These are phyloP conservation scores for Acer saccharum DNA, from an alignment of 345 rosid species.

Conservation along the genomic window DNA sequence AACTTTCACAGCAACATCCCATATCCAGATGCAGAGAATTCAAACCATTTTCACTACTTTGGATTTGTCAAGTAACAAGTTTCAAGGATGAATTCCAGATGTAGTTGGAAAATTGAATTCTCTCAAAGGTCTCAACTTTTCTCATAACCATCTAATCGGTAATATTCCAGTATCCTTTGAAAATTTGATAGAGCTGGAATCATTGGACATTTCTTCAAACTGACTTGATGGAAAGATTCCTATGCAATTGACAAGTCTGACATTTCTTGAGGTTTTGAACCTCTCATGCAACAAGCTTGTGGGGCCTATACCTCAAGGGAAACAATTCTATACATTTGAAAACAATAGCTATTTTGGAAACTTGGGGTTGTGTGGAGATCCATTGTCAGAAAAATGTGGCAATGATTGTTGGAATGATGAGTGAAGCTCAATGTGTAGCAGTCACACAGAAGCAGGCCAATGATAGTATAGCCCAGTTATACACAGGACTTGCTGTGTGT, in stretches of 20 bases:
- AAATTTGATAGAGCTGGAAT: background rate
- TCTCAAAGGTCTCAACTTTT: slow-evolving; percentile 8
- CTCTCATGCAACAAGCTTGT: background rate
- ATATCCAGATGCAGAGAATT: background rate
- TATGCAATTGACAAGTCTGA: background rate
- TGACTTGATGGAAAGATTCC: too few relatives aligned
- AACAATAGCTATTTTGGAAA: background rate
- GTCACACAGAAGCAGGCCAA: too few relatives aligned
- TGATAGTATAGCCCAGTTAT: too few relatives aligned
- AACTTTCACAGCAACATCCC: slow-evolving; percentile 7
- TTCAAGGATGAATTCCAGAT: slow-evolving; percentile 18
- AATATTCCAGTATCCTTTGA: background rate
- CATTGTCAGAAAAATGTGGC: background rate
- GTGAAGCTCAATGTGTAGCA: too few relatives aligned
- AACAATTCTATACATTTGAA: background rate
- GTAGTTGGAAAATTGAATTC: slow-evolving; percentile 6
- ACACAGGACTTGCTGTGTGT: too few relatives aligned
- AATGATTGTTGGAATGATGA: too few relatives aligned
- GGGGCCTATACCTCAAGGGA: background rate
- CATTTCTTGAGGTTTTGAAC: background rate
- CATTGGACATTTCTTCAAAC: background rate
- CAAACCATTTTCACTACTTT: background rate
- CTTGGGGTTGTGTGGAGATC: background rate
- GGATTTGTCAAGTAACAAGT: slow-evolving; percentile 22
- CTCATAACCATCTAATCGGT: background rate